Base-by-base conservation (phyloP, 495 filamentous ascomycete genomes). In the Elasticomyces elasticus region DNA sequence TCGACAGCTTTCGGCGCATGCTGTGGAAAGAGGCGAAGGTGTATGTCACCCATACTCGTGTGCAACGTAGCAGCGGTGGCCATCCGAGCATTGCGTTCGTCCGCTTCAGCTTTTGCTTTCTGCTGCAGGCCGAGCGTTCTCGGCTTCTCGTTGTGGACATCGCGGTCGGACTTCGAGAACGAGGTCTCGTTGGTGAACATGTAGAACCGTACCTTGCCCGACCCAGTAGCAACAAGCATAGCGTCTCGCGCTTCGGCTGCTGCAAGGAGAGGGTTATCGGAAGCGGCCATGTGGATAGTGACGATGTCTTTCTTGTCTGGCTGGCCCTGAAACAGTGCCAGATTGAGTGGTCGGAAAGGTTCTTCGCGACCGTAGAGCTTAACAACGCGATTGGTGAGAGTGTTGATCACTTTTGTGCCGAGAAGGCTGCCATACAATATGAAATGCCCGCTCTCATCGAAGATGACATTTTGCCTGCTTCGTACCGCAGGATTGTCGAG, bases 261-360 rank as follows among this genome's bases (percentile, higher is more conserved):
- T 62, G 89, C 85, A 15, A 99, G 78, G 11, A 99, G 80, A 0
- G 92, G 92, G 64, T 99, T 99, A 59, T 77, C 82, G 44, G 85
- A 89, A 1, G 92, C 94, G 2, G 92, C 92, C 92, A 99, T 99
- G 37, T 87, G 89, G n/a, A 99, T 83, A 0, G 94, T 97, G 13
- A 90, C 84, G 7, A 96, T 71, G 5, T 84, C 84, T 66, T 97
- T 97, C 66, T 87, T 89, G 62, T 89, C 83, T 0, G 92, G 94
- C 57, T 88, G 85, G 45, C 92, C 92, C 72, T 99, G 92, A 66
- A 97, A 99, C n/a, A 99, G 66, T 15, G 85, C 79, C 1, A 99
- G 71, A 56, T 86, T 83, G 43, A 96, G 69, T 0, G 89, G 76
- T 24, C 92, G 80, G 64, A 95, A 83, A 33, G 85, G 80, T 58